phyloP scores from a whole-genome alignment of 257 asterid species.

The Penstemon eatonii region DNA sequence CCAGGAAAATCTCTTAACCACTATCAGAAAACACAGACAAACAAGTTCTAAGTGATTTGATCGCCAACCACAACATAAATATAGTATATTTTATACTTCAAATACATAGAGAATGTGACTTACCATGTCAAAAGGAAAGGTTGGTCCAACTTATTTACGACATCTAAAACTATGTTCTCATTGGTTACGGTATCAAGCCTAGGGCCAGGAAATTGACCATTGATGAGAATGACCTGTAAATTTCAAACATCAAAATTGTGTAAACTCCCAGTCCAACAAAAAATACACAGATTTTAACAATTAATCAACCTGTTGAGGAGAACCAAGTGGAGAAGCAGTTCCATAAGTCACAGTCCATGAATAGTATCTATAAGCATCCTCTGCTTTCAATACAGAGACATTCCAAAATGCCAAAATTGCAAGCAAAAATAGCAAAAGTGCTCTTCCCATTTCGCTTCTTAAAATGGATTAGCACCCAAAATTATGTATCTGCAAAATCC shows the following conservation, averaged over 20 bases:
- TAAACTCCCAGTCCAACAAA: neutral
- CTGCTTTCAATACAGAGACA: constrained; percentile 54
- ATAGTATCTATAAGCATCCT: constrained; percentile 75
- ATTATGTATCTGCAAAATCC: constrained; percentile 45
- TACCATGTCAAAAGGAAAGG: constrained; percentile 92
- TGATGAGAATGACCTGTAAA: constrained; percentile 81
- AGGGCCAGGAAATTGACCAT: constrained; percentile 97
- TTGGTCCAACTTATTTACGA: constrained; percentile 74
- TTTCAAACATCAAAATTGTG: constrained; percentile 3
- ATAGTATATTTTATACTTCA: no score
- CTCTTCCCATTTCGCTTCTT: constrained; percentile 46
- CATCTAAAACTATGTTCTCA: constrained; percentile 76
- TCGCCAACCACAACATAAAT: no score
- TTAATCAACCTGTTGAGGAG: constrained; percentile 69
- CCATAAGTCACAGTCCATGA: constrained; percentile 94
- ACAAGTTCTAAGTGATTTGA: neutral
- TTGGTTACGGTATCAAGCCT: constrained; percentile 78
- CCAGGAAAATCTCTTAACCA: no score
- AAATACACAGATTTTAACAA: neutral
- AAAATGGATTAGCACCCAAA: constrained; percentile 22
- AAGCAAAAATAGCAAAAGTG: constrained; percentile 32
- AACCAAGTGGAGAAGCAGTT: constrained; percentile 73
- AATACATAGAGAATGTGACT: constrained; percentile 19
- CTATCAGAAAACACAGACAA: neutral
- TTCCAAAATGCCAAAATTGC: constrained; percentile 51